Base-by-base conservation (phyloP, 805 yeast species). In the Pichia exigua region DNA sequence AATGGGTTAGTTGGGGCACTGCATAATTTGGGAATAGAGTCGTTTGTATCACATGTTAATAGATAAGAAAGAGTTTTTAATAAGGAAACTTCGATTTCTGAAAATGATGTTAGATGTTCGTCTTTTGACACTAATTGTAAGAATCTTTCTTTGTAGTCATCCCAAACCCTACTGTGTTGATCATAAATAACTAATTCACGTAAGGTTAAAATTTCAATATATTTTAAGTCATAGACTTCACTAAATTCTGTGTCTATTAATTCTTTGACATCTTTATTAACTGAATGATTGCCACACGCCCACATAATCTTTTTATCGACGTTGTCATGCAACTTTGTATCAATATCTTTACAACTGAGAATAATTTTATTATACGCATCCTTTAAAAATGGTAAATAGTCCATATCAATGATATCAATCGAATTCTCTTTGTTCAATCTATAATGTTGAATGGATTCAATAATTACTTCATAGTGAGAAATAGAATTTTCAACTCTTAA, bases 281-380 rank as follows among this genome's bases (percentile, higher is more conserved):
- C 51, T n/a, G 54, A 61, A 43, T 68, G 68, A 35, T 67, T 62
- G 15, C 77, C 81, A 58, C 75, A 66, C 49, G 77, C 76, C 79
- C 82, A 81, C 46, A 82, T 59, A 10, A 79, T 74, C 7, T 64
- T 68, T 50, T 69, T 65, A 59, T 87, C 94, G 50, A 92, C 73
- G 57, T 83, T 83, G 61, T 87, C 92, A 22, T 58, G 60, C 10
- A 70, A 50, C 17, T 68, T 70, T 7, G 62, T 61, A 45, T 64
- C 68, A 21, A 68, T 68, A 28, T 60, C 65, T 0, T 15, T 38
- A 1, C 61, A 56, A 43, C 43, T 43, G 15, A 61, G 46, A 54
- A 60, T n/a, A 52, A 56, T 46, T 43, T 54, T 45, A 13, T 51
- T 53, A 42, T 59, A 51, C 45, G 54, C 57, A 21, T 54, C 44